Evolutionary conservation across 108 stramenopile genomes (phyloP), one percentile per base, ranked within the genome.

Genomic region (Cyclotella kingstonii): DNA sequence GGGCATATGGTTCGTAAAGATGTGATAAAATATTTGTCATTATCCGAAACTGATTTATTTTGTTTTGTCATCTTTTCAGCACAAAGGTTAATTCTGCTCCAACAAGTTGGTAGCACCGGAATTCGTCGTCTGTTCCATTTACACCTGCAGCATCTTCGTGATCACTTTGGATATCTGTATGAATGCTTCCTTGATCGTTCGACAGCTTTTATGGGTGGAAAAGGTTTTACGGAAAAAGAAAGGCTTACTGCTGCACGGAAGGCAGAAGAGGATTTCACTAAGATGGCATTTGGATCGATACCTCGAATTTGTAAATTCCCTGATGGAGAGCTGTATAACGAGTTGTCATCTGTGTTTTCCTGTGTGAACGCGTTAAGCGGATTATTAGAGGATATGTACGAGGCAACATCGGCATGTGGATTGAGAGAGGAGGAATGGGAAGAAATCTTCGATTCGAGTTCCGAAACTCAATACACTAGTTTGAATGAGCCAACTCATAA

Each of bases 341-440:
- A 68, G 28, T 51, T 79, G 23, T 19, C 33, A 6, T 41, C 34
- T 9, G 22, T 74, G 39, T 89, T 82, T 43, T 63, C 75, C 44
- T 85, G 71, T 52, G 33, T 62, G 1, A 40, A 46, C 25, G 60
- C 70, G 14, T 55, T 86, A 25, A 46, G 75, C 17, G 91, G 87
- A 12, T 69, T 93, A 62, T 36, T 93, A 7, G 55, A 76, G 27
- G 91, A 93, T 51, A 87, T 93, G 86, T 63, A 80, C 41, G 82
- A 84, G 39, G 68, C 78, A 31, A 89, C 84, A 19, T 28, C 64
- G 29, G 27, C 65, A 34, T 65, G 69, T 18, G 68, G 40, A 58
- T 68, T 77, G 28, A 68, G 80, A 14, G 81, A 79, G 46, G 68
- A 68, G 17, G 77, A 56, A 36, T 68, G 55, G 58, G 67, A 69